Evolutionary conservation across 805 yeast species (phyloP), one percentile per base, ranked within the genome.

Genomic region (Metschnikowia continentalis): DNA sequence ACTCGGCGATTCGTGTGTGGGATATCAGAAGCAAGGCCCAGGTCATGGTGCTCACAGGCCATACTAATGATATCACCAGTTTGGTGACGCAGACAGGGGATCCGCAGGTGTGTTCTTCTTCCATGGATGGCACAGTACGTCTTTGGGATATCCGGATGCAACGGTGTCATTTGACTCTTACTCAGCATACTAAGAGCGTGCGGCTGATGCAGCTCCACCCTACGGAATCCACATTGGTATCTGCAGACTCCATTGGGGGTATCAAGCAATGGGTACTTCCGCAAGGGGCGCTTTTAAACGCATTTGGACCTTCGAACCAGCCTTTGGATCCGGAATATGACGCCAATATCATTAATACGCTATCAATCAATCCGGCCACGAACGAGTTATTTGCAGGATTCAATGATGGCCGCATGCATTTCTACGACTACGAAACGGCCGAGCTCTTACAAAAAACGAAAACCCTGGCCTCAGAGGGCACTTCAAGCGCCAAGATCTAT

Each of bases 61-160:
- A 94, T 67, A 78, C 82, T 54, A 78, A 81, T 38, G 85, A 94
- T 14, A 80, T 94, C 5, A 84, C 85, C 49, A 75, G 84, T 46
- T 86, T 94, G 1, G 73, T 72, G 35, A 75, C 90, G 50, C 84
- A 86, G 47, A 75, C 81, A 0, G 47, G 81, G 1, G 95, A 89
- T 53, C 98, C 98, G 1, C 98, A 94, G 65, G 73, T 94, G 2
- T 70, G 92, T 6, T 79, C 96, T 20, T 81, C 90, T 19, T 86
- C 96, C 0, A 83, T 82, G 78, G 99, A 94, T 66, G 76, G 86
- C 0, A 89, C 97, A 0, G 79, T 94, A 3, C 72, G 90, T 53
- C 70, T 91, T n/a, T 94, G 97, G 96, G 98, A 94, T 66, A 63
- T 90, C 30, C 80, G 86, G 3, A 89, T 90, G 19, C 96, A 92